Conservation (phyloP, 345 rosid genomes). For the Syzygium jambos region DNA sequence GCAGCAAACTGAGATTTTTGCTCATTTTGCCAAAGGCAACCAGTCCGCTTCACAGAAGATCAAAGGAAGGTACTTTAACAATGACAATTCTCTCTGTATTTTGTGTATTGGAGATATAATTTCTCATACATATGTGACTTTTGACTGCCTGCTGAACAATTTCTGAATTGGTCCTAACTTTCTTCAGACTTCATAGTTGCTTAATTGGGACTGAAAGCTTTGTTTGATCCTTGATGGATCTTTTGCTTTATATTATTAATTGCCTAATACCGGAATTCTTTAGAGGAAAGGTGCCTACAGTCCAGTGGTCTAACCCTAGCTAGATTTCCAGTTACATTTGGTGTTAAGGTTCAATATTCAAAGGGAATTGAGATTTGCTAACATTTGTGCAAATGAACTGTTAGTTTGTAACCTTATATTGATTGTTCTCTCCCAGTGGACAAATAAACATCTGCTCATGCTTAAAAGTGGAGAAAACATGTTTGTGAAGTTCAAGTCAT, state of each 20-base stretch:
- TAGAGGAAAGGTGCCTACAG: not conserved
- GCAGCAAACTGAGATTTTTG: slow-evolving; percentile 96
- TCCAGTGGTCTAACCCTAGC: not conserved
- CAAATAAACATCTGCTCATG: not conserved
- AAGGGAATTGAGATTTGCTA: not conserved
- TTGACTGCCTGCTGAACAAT: not conserved
- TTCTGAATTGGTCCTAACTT: not conserved
- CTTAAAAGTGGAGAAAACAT: not conserved
- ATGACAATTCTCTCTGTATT: not conserved
- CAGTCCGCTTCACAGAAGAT: slow-evolving; percentile 59
- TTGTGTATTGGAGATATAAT: not conserved
- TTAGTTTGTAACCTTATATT: not conserved
- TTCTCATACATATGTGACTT: not conserved
- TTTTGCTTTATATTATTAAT: not conserved
- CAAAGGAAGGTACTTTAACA: slow-evolving; percentile 65
- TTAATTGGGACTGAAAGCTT: not conserved
- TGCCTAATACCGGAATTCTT: not conserved
- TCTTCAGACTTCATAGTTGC: not conserved
- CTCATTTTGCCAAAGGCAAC: slow-evolving; percentile 91
- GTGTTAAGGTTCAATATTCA: not conserved
- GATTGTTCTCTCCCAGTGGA: not conserved
- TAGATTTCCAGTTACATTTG: not conserved
- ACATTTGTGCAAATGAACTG: not conserved
- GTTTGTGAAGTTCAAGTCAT: not conserved
- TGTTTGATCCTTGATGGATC: not conserved